phyloP scores from a whole-genome alignment of 768 basidiomycete genomes.

The Lactarius psammicola region DNA sequence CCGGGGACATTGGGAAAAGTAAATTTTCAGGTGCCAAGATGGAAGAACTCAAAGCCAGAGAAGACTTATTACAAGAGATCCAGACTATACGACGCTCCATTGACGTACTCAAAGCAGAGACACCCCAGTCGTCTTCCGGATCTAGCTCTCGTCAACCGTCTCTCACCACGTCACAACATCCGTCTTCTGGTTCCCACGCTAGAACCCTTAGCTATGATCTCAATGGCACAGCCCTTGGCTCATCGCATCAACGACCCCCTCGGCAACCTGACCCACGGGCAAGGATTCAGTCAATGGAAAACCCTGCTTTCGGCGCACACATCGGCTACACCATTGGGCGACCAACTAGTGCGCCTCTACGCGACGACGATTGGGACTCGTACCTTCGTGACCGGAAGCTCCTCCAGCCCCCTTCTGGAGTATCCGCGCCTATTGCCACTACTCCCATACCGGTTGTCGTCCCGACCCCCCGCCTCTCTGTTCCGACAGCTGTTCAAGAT shows the following conservation, averaged over 20 bases:
- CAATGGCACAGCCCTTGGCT: slow-evolving; percentile 47
- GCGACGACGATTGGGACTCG: slow-evolving; percentile 79
- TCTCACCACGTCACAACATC: slow-evolving; percentile 53
- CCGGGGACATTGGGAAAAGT: slow-evolving; percentile 37
- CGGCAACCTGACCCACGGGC: slow-evolving; percentile 65
- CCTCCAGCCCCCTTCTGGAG: slow-evolving; percentile 77
- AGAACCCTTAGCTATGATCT: slow-evolving; percentile 66
- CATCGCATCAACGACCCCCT: slow-evolving; percentile 66
- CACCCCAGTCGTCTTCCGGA: slow-evolving; percentile 55
- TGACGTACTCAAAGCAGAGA: slow-evolving; percentile 69
- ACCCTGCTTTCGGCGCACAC: slow-evolving; percentile 45
- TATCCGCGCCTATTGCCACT: slow-evolving; percentile 76
- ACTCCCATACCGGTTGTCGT: slow-evolving; percentile 41
- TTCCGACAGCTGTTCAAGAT: slow-evolving; percentile 71
- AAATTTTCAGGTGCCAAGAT: slow-evolving; percentile 31
- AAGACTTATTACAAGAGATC: slow-evolving; percentile 73
- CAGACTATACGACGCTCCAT: slow-evolving; percentile 78
- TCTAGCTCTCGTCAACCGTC: slow-evolving; percentile 61
- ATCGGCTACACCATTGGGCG: slow-evolving; percentile 58
- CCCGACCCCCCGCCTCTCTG: slow-evolving; percentile 47
- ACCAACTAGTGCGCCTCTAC: slow-evolving; percentile 71
- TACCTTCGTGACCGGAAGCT: slow-evolving; percentile 86
- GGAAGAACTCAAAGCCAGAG: slow-evolving; percentile 63
- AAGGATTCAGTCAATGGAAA: slow-evolving; percentile 72
- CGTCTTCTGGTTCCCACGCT: slow-evolving; percentile 18